Evolutionary conservation across 345 rosid species (phyloP).

Genomic region (Kandelia obovata): DNA sequence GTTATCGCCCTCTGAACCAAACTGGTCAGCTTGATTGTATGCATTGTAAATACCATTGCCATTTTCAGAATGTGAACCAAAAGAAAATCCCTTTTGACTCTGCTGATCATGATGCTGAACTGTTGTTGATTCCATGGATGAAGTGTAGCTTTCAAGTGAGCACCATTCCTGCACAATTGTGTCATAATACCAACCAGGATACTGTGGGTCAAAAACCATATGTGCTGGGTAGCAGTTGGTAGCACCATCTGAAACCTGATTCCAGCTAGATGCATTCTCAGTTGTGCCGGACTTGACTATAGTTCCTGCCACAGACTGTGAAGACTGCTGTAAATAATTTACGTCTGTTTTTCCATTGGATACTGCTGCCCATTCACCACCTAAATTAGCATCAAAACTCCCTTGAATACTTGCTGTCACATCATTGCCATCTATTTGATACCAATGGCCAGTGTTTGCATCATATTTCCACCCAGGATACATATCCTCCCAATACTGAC

Average conservation of each 20-base stretch:
- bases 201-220: conserved; percentile 85
- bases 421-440: conserved; percentile 52
- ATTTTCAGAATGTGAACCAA: conserved; percentile 33
- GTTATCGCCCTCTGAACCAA: conserved; percentile 37
- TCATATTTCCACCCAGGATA: conserved; percentile 96
- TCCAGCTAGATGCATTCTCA: conserved; percentile 60
- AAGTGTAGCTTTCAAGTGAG: conserved; percentile 58
- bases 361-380: conserved; percentile 40
- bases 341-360: conserved; percentile 47
- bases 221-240: conserved; percentile 79
- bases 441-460: conserved; percentile 72
- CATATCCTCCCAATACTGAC: conserved; percentile 66
- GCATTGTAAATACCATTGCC: conserved; percentile 36
- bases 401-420: conserved; percentile 31
- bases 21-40: conserved; percentile 38
- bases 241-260: conserved; percentile 53
- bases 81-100: conserved; percentile 51
- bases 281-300: conserved; percentile 42
- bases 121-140: conserved; percentile 41
- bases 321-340: conserved; percentile 57
- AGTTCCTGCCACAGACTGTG: conserved; percentile 50
- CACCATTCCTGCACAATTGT: conserved; percentile 67
- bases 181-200: conserved; percentile 95
- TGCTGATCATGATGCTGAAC: conserved; percentile 47
- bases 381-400: conserved; percentile 25